phyloP scores from a whole-genome alignment of 768 basidiomycete genomes.

The Sutorius australiensis region DNA sequence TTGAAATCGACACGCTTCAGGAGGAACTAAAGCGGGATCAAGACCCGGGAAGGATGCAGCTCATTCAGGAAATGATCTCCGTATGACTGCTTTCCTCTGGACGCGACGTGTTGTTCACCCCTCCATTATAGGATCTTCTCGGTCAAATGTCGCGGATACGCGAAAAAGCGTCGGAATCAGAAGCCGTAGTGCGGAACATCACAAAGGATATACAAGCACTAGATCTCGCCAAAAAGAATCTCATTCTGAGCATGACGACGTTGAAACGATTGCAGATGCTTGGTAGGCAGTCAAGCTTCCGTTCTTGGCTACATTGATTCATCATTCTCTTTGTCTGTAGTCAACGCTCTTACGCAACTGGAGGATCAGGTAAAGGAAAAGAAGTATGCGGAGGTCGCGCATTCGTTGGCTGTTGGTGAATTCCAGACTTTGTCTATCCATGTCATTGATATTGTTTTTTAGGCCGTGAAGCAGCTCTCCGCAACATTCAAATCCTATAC shows the following conservation, averaged over 20 bases:
- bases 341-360: conserved; percentile 77
- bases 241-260: conserved; percentile 84
- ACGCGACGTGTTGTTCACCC: conserved; percentile 3
- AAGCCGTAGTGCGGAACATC: conserved; percentile 91
- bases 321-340: conserved; percentile 37
- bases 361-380: conserved; percentile 74
- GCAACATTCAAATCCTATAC: conserved; percentile 75
- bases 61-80: conserved; percentile 95
- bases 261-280: conserved; percentile 92
- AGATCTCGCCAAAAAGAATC: conserved; percentile 90
- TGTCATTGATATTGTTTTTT: conserved; percentile 2
- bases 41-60: conserved; percentile 83
- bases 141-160: conserved; percentile 95
- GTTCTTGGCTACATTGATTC: background rate
- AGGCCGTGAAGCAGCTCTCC: conserved; percentile 89
- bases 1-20: conserved; percentile 67
- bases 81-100: conserved; percentile 41
- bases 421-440: conserved; percentile 11
- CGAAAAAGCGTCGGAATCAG: conserved; percentile 95
- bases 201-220: conserved; percentile 95
- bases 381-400: conserved; percentile 79
- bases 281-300: conserved; percentile 47
- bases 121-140: conserved; percentile 68
- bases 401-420: conserved; percentile 67
- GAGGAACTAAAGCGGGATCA: conserved; percentile 70